Percentiles rank a stretch among this genome's conserved stretches.
Evolutionary conservation across 495 filamentous ascomycete species (phyloP).

Genomic region (Cladorrhinum samala): DNA sequence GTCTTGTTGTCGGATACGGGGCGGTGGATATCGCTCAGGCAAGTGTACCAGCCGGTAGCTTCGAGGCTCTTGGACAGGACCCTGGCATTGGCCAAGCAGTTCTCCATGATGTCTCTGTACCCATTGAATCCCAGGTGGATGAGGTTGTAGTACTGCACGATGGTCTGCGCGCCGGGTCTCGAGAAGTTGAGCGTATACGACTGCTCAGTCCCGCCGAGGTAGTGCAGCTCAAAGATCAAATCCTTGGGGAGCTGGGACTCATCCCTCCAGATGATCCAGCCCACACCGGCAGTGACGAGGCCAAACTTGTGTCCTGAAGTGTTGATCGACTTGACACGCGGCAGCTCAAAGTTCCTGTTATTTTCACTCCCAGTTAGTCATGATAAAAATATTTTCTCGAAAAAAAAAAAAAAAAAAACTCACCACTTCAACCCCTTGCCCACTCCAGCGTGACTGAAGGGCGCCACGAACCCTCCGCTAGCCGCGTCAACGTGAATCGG

Average conservation of each 20-base stretch:
- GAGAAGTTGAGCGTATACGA: constrained; percentile 74
- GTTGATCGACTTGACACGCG: constrained; percentile 71
- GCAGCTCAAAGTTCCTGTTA: constrained; percentile 60
- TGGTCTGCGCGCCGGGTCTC: constrained; percentile 62
- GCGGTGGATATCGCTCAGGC: constrained; percentile 64
- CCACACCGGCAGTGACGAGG: constrained; percentile 64
- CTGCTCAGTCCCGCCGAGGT: constrained; percentile 67
- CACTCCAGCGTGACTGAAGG: constrained; percentile 58
- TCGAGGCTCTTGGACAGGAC: constrained; percentile 63
- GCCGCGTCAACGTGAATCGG: constrained; percentile 75
- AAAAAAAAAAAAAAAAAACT: too few species aligned
- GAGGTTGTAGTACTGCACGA: constrained; percentile 73
- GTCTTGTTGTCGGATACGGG: constrained; percentile 18
- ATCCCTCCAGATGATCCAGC: constrained; percentile 73
- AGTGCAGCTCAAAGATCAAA: constrained; percentile 68
- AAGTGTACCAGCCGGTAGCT: constrained; percentile 62
- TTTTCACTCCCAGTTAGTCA: too few species aligned
- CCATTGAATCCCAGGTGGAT: constrained; percentile 66
- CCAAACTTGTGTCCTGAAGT: constrained; percentile 68
- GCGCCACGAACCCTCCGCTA: constrained; percentile 66
- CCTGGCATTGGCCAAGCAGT: constrained; percentile 62
- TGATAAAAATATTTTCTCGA: too few species aligned
- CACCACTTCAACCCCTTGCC: constrained; percentile 54
- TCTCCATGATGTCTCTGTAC: constrained; percentile 63
- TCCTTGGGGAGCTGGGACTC: constrained; percentile 61